A percentile compares a stretch with the other conserved stretches of the same genome.
Evolutionary conservation across 2,329 filamentous ascomycete species (phyloP).

Genomic region (Endoconidiophora laricicola): DNA sequence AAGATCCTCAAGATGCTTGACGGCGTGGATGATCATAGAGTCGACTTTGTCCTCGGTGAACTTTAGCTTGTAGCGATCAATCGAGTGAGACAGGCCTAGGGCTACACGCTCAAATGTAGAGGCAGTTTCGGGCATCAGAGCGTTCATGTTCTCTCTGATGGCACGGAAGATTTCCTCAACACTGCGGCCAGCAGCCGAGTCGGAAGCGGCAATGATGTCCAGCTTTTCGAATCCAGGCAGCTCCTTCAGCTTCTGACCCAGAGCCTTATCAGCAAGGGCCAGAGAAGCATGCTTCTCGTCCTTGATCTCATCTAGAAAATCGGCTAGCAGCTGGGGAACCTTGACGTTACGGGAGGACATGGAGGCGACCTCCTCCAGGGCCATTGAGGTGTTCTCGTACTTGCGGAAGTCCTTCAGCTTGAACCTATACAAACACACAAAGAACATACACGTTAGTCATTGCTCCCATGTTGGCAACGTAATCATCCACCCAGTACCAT

Average conservation of each 20-base stretch:
- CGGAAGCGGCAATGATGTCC: slow-evolving; percentile 61
- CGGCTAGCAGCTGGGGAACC: slow-evolving; percentile 71
- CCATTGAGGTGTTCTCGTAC: slow-evolving; percentile 83
- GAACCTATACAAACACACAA: slow-evolving; percentile 34
- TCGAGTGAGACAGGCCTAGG: slow-evolving; percentile 87
- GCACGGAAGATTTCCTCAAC: slow-evolving; percentile 76
- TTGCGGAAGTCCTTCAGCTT: slow-evolving; percentile 96
- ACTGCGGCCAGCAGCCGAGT: slow-evolving; percentile 47
- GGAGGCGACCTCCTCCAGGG: slow-evolving; percentile 76
- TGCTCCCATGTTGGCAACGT: neutral
- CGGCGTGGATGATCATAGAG: slow-evolving; percentile 97
- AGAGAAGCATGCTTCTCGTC: slow-evolving; percentile 95
- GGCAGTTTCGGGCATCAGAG: slow-evolving; percentile 72
- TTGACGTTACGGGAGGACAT: slow-evolving; percentile 66
- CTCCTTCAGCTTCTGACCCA: slow-evolving; percentile 83
- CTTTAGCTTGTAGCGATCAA: slow-evolving; percentile 95
- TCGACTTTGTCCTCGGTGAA: slow-evolving; percentile 98
- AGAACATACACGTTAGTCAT: slow-evolving; percentile 11
- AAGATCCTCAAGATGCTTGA: slow-evolving; percentile 82
- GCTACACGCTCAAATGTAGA: slow-evolving; percentile 88
- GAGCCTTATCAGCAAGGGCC: slow-evolving; percentile 83
- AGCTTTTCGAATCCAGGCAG: slow-evolving; percentile 75
- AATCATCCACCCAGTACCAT: neutral
- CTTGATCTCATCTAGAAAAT: slow-evolving; percentile 76
- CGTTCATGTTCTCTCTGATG: slow-evolving; percentile 78